These are phyloP conservation scores for Daldinia decipiens DNA, from an alignment of 495 filamentous ascomycete species.

Conservation along the genomic window DNA sequence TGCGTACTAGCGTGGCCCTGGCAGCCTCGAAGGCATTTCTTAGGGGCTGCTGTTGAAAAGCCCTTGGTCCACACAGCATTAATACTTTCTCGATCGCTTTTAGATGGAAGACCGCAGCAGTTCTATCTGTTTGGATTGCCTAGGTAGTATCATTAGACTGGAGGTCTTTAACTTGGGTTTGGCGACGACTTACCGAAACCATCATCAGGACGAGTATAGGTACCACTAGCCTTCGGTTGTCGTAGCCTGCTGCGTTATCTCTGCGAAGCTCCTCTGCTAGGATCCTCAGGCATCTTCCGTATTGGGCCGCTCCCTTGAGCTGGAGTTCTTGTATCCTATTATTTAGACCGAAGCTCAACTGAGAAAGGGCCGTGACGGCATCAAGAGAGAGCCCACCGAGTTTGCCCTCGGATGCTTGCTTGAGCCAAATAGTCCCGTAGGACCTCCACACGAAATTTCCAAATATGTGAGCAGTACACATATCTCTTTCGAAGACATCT, in stretches of 20 bases:
- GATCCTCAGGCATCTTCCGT: slow-evolving; percentile 39
- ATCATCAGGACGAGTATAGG: slow-evolving; percentile 43
- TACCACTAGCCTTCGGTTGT: slow-evolving; percentile 32
- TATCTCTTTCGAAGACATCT: slow-evolving; percentile 32
- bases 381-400: slow-evolving; percentile 37
- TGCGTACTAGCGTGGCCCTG: slow-evolving; percentile 35
- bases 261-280: slow-evolving; percentile 34
- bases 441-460: slow-evolving; percentile 41
- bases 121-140: slow-evolving; percentile 39
- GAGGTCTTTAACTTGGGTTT: neutral
- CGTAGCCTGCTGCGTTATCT: slow-evolving; percentile 11
- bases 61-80: slow-evolving; percentile 33
- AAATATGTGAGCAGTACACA: slow-evolving; percentile 40
- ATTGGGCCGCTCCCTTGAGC: slow-evolving; percentile 28
- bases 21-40: slow-evolving; percentile 42
- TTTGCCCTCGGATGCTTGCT: slow-evolving; percentile 36
- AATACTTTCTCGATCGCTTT: slow-evolving; percentile 38
- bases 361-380: slow-evolving; percentile 36
- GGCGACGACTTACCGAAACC: slow-evolving; percentile 33
- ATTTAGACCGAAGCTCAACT: slow-evolving; percentile 35
- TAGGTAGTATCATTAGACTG: slow-evolving; percentile 11
- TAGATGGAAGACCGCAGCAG: slow-evolving; percentile 33
- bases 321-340: slow-evolving; percentile 32
- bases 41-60: slow-evolving; percentile 40
- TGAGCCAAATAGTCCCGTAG: slow-evolving; percentile 36